Conservation (phyloP, 2,329 filamentous ascomycete genomes). For the Aspergillus hortae region DNA sequence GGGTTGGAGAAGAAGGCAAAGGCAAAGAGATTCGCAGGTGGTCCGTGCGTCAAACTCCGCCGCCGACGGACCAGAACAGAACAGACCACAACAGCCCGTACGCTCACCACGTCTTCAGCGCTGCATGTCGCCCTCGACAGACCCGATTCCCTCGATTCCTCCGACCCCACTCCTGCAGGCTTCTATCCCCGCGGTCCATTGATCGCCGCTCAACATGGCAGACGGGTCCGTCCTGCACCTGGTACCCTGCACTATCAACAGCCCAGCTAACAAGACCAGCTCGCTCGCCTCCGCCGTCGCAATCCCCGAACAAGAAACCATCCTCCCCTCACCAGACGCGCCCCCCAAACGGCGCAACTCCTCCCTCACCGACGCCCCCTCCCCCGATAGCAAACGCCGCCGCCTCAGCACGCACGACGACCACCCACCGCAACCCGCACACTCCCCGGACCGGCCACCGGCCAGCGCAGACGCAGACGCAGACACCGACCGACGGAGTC, state of each 20-base stretch:
- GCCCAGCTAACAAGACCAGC: slow-evolving; percentile 9
- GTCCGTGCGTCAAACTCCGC: slow-evolving; percentile 22
- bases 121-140: not conserved
- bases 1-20: not conserved
- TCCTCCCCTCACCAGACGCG: slow-evolving; percentile 27
- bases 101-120: too few species aligned
- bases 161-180: not conserved
- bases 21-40: slow-evolving; percentile 31
- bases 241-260: not conserved
- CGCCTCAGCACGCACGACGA: slow-evolving; percentile 42
- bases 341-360: slow-evolving; percentile 53
- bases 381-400: slow-evolving; percentile 48
- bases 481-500: slow-evolving; percentile 8
- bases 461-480: slow-evolving; percentile 12
- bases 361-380: slow-evolving; percentile 47
- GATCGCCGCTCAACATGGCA: not conserved
- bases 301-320: slow-evolving; percentile 43
- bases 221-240: not conserved
- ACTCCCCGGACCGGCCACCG: slow-evolving; percentile 19
- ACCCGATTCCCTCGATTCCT: not conserved
- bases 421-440: slow-evolving; percentile 14
- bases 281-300: slow-evolving; percentile 53
- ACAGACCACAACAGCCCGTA: not conserved
- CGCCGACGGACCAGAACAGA: not conserved
- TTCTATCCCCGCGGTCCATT: not conserved